Conservation (phyloP, 2,329 filamentous ascomycete species). For the Neofusicoccum cordaticola region DNA sequence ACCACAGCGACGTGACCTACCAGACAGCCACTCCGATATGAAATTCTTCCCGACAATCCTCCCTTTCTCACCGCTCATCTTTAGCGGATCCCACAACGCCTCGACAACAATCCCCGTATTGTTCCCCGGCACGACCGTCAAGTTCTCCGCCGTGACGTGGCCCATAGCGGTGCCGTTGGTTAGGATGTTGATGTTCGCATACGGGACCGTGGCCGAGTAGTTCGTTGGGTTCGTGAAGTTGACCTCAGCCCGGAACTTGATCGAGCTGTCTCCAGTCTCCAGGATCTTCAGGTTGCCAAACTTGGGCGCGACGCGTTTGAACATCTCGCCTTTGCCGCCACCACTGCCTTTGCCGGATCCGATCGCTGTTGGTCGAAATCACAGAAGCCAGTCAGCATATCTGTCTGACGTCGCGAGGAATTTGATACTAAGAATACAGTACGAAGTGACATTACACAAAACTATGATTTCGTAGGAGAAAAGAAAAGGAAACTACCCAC, state of each 20-base stretch:
- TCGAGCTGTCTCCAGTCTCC: conserved; percentile 67
- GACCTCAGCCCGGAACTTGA: conserved; percentile 68
- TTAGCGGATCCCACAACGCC: conserved; percentile 71
- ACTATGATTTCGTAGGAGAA: conserved; percentile 31
- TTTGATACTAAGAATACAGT: conserved; percentile 9
- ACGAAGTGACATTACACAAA: conserved; percentile 1
- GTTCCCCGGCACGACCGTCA: conserved; percentile 64
- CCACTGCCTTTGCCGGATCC: conserved; percentile 21
- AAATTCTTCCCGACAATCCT: conserved; percentile 65
- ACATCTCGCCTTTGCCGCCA: conserved; percentile 39
- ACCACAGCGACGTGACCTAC: conserved; percentile 33
- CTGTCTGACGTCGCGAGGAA: conserved; percentile 14
- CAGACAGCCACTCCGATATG: conserved; percentile 83
- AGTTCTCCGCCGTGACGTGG: conserved; percentile 65
- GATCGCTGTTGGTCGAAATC: conserved; percentile 30
- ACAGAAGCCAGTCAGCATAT: conserved; percentile 28
- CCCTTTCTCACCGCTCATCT: conserved; percentile 60
- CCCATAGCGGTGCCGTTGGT: conserved; percentile 73
- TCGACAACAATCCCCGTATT: conserved; percentile 69
- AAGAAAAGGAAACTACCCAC: conserved; percentile 66
- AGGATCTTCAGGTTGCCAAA: conserved; percentile 70
- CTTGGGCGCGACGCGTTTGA: conserved; percentile 57
- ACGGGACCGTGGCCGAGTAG: conserved; percentile 81
- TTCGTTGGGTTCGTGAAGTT: conserved; percentile 89
- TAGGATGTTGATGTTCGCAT: conserved; percentile 70